Conservation (phyloP, 768 basidiomycete genomes). For the Solioccasus polychromus region DNA sequence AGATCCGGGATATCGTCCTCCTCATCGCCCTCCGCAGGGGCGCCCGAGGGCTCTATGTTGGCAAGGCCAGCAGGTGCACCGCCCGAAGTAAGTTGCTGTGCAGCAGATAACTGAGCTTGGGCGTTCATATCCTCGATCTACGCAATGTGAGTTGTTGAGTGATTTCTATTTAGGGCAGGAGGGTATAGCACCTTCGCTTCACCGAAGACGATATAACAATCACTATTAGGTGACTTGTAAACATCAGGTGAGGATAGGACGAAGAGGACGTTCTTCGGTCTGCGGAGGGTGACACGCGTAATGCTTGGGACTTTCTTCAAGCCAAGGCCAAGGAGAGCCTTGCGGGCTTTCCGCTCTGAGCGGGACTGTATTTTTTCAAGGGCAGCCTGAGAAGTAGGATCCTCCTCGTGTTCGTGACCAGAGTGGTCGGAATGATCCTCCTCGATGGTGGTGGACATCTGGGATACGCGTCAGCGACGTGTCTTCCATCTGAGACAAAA, state of each 20-base stretch:
- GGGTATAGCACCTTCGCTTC: conserved; percentile 74
- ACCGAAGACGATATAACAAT: conserved; percentile 99
- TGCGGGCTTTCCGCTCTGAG: conserved; percentile 92
- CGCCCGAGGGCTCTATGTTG: conserved; percentile 50
- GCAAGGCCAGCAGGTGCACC: conserved; percentile 44
- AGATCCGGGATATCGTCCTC: conserved; percentile 82
- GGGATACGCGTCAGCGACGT: conserved; percentile 23
- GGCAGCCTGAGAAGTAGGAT: conserved; percentile 79
- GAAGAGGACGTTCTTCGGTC: conserved; percentile 95
- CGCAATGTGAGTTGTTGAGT: not conserved
- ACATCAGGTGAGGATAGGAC: conserved; percentile 94
- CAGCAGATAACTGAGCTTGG: conserved; percentile 70
- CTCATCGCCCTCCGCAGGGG: conserved; percentile 53
- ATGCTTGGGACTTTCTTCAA: conserved; percentile 91
- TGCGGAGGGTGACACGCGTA: conserved; percentile 90
- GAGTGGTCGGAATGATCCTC: conserved; percentile 82
- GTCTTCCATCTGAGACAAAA: conserved; percentile 27
- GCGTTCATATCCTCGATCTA: conserved; percentile 88
- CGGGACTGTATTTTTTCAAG: conserved; percentile 94
- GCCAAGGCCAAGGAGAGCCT: conserved; percentile 87
- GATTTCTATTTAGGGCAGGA: conserved; percentile 2
- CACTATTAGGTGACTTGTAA: conserved; percentile 95
- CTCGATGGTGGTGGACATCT: conserved; percentile 79
- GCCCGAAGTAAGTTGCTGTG: conserved; percentile 69
- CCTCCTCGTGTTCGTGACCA: conserved; percentile 72